Evolutionary conservation across 352 stramenopile species (phyloP).

Genomic region (Plasmopara muralis): DNA sequence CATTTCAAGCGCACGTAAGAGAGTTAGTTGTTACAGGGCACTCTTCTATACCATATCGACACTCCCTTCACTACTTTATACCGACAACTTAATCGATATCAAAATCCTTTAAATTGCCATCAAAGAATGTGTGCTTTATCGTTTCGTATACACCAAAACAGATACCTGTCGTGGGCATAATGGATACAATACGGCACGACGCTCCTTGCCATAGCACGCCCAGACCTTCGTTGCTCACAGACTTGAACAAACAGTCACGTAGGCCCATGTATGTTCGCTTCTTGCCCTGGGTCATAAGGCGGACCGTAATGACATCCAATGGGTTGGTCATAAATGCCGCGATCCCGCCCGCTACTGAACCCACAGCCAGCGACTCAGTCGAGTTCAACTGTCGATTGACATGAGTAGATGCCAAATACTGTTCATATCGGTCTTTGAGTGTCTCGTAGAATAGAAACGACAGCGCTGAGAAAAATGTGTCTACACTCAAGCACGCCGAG

Average conservation of each 20-base stretch:
- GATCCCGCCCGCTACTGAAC: slow-evolving; percentile 48
- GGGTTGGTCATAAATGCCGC: slow-evolving; percentile 76
- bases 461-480: slow-evolving; percentile 77
- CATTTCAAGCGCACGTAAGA: slow-evolving; percentile 77
- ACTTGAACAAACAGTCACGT: slow-evolving; percentile 50
- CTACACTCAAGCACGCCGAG: slow-evolving; percentile 68
- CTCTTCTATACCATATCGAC: not conserved
- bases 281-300: slow-evolving; percentile 79
- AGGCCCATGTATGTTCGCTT: slow-evolving; percentile 57
- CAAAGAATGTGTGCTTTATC: slow-evolving; percentile 63
- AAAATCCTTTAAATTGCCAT: slow-evolving; percentile 64
- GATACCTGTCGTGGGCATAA: slow-evolving; percentile 75
- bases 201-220: slow-evolving; percentile 65
- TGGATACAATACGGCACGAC: slow-evolving; percentile 53
- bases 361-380: slow-evolving; percentile 49
- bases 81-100: slow-evolving; percentile 32
- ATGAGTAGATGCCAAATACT: slow-evolving; percentile 24
- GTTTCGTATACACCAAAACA: slow-evolving; percentile 86
- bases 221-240: slow-evolving; percentile 46
- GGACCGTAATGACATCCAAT: slow-evolving; percentile 71
- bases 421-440: slow-evolving; percentile 44
- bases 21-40: not conserved
- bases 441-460: slow-evolving; percentile 84
- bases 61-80: not conserved
- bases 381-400: slow-evolving; percentile 39